Percentiles rank a stretch among this genome's conserved stretches.
Conservation (phyloP, 768 basidiomycete species). For the Coprinopsis sp. region DNA sequence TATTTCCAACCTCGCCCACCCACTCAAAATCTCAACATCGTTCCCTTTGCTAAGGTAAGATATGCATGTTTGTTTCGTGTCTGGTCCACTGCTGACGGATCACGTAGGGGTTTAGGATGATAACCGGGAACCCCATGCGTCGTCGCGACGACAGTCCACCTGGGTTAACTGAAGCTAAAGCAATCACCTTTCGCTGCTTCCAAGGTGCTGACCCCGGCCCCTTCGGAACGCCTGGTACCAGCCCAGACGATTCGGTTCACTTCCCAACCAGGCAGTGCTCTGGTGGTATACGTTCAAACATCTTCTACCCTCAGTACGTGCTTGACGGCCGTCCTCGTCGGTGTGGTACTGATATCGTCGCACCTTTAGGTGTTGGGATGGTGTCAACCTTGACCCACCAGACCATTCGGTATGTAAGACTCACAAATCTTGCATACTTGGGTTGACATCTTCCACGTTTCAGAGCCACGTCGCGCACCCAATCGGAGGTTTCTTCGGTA, state of each 20-base stretch:
- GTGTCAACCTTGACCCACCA: slow-evolving; percentile 5
- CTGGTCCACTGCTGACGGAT: too few species aligned
- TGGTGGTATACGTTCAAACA: slow-evolving; percentile 3
- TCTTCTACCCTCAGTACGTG: slow-evolving; percentile 3
- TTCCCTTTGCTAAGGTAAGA: background rate
- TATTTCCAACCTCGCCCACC: slow-evolving; percentile 7
- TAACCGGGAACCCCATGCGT: slow-evolving; percentile 1
- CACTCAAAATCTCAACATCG: background rate
- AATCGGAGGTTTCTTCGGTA: slow-evolving; percentile 5
- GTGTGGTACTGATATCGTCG: background rate
- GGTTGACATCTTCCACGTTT: background rate
- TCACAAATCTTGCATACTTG: too few species aligned
- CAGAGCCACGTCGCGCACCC: slow-evolving; percentile 10
- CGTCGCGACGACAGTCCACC: background rate
- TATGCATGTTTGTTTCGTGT: too few species aligned
- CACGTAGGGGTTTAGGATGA: slow-evolving; percentile 4
- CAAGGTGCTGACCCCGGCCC: slow-evolving; percentile 5
- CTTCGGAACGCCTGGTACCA: slow-evolving; percentile 5
- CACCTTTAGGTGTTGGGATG: slow-evolving; percentile 9
- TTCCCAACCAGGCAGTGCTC: background rate
- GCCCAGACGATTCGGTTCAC: slow-evolving; percentile 2
- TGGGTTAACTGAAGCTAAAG: background rate
- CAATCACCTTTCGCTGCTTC: slow-evolving; percentile 6
- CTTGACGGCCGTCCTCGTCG: background rate
- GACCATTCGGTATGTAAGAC: background rate